Evolutionary conservation across 305 asterid genomes (phyloP), one percentile per base, ranked within the genome.

Genomic region (Rubia occidens): DNA sequence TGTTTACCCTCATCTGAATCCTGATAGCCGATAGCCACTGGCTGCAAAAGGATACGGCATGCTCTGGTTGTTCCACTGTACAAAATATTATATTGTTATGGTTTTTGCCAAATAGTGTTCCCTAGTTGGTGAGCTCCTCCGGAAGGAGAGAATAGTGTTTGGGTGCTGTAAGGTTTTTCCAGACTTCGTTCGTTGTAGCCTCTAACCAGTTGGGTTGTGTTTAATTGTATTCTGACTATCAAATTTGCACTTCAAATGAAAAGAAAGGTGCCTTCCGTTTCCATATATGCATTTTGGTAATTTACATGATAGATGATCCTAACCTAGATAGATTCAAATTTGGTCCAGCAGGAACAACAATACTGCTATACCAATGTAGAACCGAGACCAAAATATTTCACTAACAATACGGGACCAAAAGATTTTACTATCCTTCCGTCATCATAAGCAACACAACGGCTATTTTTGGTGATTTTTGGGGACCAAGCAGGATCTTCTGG

Each of bases 1-100:
- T 6, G 26, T 49, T 29, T 60, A n/a, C 26, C 67, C 17, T 49
- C 43, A 17, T 32, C 60, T 53, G 60, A 62, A 54, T 35, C 18
- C 71, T 53, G 37, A 51, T 44, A 35, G 56, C 68, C 60, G 20
- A 8, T 65, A 56, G 59, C 71, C 40, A 18, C 56, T 20, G 24
- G 49, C 29, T 74, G 42, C 59, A 32, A 60, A 60, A 68, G 11
- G n/a, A 6, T 56, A 29, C 11, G 44, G 44, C 39, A 10, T 42
- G 29, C 21, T 39, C 17, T 59, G 66, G 37, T 21, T 59, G 60
- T 73, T 73, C 76, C 76, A n/a, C 61, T 66, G 72, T 59, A 68
- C 35, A 20, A 55, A 55, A 5, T 26, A 68, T 11, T 37, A 17
- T 39, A 8, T 39, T 15, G 53, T 53, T 68, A 17, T 54, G 51